Conservation (phyloP, 345 rosid species). For the Capsella bursapastoris region DNA sequence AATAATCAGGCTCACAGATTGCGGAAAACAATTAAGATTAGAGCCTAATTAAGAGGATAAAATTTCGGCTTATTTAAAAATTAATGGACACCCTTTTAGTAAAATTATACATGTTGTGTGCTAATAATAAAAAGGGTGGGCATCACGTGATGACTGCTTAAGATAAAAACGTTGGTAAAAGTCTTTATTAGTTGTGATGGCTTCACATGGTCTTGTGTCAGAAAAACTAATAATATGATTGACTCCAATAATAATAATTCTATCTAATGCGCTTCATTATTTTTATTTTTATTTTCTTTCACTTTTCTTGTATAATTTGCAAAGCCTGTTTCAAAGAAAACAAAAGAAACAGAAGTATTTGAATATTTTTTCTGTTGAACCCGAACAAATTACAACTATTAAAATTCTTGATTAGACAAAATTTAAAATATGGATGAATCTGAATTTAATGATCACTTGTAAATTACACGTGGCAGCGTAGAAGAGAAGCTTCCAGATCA, state of each 20-base stretch:
- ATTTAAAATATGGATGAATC: not conserved
- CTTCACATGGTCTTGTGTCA: constrained; percentile 44
- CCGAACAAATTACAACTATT: not conserved
- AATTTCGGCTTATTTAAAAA: constrained; percentile 23
- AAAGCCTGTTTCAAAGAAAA: too few relatives aligned
- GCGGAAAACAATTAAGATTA: not conserved
- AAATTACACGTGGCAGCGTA: constrained; percentile 18
- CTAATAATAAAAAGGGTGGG: constrained; percentile 4
- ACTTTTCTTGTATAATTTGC: not conserved
- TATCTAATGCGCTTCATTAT: not conserved
- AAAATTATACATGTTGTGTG: not conserved
- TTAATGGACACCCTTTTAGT: not conserved
- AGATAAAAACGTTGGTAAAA: constrained; percentile 33
- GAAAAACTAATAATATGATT: constrained; percentile 18
- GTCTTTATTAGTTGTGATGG: constrained; percentile 41
- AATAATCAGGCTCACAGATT: constrained; percentile 26
- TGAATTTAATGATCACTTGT: not conserved
- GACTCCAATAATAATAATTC: constrained; percentile 3
- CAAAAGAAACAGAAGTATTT: too few relatives aligned
- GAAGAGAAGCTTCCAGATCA: constrained; percentile 31
- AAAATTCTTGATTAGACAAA: not conserved
- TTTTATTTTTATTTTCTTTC: not conserved
- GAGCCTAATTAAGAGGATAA: constrained; percentile 12
- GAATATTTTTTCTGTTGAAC: too few relatives aligned
- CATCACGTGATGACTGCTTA: constrained; percentile 39